Evolutionary conservation across 768 basidiomycete species (phyloP), one percentile per base, ranked within the genome.

Genomic region (Leccinum aurantiacum): DNA sequence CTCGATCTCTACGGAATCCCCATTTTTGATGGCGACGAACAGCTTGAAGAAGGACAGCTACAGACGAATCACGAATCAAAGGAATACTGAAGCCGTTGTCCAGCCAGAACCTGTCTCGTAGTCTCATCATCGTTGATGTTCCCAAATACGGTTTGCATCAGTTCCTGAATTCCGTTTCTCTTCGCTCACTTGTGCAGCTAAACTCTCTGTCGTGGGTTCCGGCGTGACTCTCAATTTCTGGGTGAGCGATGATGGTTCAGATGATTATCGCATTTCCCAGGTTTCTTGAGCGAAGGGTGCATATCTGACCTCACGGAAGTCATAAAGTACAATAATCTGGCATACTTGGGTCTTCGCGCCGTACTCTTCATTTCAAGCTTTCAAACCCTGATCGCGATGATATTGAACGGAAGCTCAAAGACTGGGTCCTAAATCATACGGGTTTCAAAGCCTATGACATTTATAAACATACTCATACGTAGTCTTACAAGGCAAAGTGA

Each of bases 401-500:
- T n/a, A 17, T 41, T 2, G 17, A 41, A n/a, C 41, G 41, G 41
- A 41, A 41, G 41, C 41, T 41, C 41, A 13, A n/a, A n/a, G 38
- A 41, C 1, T 3, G 38, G 38, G 8, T 3, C 38, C 17, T 41
- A n/a, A 10, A 41, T 41, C 41, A 13, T n/a, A 41, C 8, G 3
- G n/a, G 41, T n/a, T 56, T 60, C 27, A 51, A 62, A 55, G 38
- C 58, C 57, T 64, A 15, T 59, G 48, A 53, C 33, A 61, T 71
- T 63, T 60, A 67, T 67, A 44, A 47, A 59, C 57, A 64, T 60
- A 54, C 10, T 55, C 53, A 29, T 55, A 56, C 49, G 49, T 71
- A 67, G 41, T 63, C 54, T 54, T 70, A 70, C 69, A 70, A 50
- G 41, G 44, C 69, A 67, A 55, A 11, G 54, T 17, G 15, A 63